phyloP scores from a whole-genome alignment of 257 asterid species.

The Solanum chaucha region DNA sequence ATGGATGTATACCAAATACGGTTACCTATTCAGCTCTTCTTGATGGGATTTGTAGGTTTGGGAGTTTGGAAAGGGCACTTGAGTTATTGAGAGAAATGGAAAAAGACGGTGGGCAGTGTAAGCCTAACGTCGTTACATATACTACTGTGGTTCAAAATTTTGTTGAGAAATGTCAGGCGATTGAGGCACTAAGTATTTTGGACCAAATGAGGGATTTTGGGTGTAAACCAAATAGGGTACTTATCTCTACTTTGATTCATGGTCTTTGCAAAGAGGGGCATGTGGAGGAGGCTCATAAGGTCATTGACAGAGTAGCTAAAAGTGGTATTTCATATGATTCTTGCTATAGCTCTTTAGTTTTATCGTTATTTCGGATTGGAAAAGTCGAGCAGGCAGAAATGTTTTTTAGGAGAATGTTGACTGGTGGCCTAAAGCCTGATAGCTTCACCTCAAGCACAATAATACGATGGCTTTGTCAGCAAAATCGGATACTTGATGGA shows the following conservation, averaged over 20 bases:
- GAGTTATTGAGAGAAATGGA: constrained; percentile 59
- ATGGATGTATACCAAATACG: constrained; percentile 54
- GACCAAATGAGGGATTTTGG: constrained; percentile 43
- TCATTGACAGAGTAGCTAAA: constrained; percentile 36
- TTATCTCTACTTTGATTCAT: constrained; percentile 39
- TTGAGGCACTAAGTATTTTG: constrained; percentile 45
- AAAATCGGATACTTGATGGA: constrained; percentile 52
- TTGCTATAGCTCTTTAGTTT: constrained; percentile 43
- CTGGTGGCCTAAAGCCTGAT: constrained; percentile 51
- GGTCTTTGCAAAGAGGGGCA: constrained; percentile 62
- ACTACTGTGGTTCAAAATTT: constrained; percentile 58
- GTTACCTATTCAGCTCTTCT: constrained; percentile 52
- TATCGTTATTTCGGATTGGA: constrained; percentile 46
- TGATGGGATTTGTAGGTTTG: constrained; percentile 60
- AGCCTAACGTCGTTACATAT: constrained; percentile 63
- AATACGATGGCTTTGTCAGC: constrained; percentile 28
- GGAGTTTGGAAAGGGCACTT: constrained; percentile 52
- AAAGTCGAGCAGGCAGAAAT: constrained; percentile 44
- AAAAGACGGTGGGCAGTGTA: constrained; percentile 32
- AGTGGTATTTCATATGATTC: constrained; percentile 25
- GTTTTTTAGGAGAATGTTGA: constrained; percentile 46
- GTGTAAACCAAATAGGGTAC: constrained; percentile 45
- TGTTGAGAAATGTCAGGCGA: constrained; percentile 39
- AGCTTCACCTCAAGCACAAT: constrained; percentile 44
- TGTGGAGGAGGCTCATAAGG: constrained; percentile 42